Evolutionary conservation across 176 grass and related monocot species (phyloP).

Genomic region (Pontederia paniculata): DNA sequence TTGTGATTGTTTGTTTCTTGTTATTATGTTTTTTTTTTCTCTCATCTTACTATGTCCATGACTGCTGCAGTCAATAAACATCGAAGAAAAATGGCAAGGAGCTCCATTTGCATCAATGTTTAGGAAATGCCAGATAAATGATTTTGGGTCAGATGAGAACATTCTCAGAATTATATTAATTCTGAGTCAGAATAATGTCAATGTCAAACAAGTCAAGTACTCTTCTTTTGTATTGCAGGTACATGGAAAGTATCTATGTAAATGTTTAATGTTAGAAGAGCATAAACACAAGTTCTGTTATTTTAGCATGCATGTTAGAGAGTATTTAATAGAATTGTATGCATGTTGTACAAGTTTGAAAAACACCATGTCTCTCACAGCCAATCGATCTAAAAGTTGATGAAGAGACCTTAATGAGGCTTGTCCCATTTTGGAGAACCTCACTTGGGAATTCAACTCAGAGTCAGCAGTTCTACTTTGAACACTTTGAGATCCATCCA

Average conservation of each 20-base stretch:
- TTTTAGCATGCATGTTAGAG: background rate
- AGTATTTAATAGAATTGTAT: too few species aligned
- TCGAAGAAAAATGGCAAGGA: constrained; percentile 80
- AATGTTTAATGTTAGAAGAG: background rate
- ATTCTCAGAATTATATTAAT: constrained; percentile 45
- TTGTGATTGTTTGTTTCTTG: background rate
- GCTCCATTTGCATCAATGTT: constrained; percentile 66
- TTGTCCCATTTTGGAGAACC: constrained; percentile 82
- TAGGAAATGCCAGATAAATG: constrained; percentile 50
- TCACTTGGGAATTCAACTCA: constrained; percentile 44
- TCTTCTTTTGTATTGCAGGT: constrained; percentile 72
- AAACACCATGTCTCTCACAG: constrained; percentile 17
- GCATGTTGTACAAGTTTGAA: too few species aligned
- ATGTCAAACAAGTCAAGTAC: constrained; percentile 74
- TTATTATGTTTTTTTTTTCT: background rate
- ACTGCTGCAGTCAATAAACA: constrained; percentile 47
- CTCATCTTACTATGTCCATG: background rate
- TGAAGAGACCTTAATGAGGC: constrained; percentile 81
- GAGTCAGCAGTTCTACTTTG: constrained; percentile 67
- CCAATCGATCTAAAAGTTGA: constrained; percentile 77
- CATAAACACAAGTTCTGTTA: constrained; percentile 24
- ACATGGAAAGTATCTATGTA: constrained; percentile 2
- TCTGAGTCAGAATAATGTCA: constrained; percentile 44
- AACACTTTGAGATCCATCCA: constrained; percentile 80
- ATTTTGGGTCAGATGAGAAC: constrained; percentile 38